Percentiles rank a stretch among this genome's conserved stretches.
Conservation (phyloP, 371 early-diverging fungal genomes). For the Mortierella sp. region DNA sequence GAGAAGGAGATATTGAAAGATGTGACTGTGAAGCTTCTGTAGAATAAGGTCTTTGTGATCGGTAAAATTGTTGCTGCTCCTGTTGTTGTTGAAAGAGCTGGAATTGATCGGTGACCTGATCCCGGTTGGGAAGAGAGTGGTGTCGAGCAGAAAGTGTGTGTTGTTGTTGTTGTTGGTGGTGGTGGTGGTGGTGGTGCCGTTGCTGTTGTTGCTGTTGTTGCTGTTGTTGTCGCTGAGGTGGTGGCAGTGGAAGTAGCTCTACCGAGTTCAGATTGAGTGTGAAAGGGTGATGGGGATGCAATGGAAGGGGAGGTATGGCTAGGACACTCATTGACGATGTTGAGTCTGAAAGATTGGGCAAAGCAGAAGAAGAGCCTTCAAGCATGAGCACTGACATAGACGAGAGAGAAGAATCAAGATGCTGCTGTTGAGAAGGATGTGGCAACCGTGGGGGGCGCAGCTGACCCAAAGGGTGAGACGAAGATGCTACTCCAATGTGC, state of each 20-base stretch:
- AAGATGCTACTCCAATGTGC: not conserved
- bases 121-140: constrained; percentile 16
- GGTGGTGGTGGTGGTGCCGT: no score
- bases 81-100: constrained; percentile 13
- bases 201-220: not conserved
- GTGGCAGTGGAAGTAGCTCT: not conserved
- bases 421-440: constrained; percentile 7
- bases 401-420: not conserved
- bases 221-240: constrained; percentile 19
- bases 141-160: constrained; percentile 4
- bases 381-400: not conserved
- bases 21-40: constrained; percentile 13
- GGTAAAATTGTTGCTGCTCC: constrained; percentile 5
- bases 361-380: not conserved
- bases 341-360: not conserved
- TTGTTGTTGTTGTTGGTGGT: no score
- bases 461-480: constrained; percentile 7
- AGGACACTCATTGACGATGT: constrained; percentile 40
- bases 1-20: not conserved
- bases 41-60: constrained; percentile 6
- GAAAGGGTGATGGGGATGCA: constrained; percentile 22
- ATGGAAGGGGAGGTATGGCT: constrained; percentile 28
- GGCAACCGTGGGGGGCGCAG: constrained; percentile 1
- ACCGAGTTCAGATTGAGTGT: not conserved
- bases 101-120: not conserved